Evolutionary conservation across 495 filamentous ascomycete species (phyloP), one percentile per base, ranked within the genome.

Genomic region (Podospora anserina): DNA sequence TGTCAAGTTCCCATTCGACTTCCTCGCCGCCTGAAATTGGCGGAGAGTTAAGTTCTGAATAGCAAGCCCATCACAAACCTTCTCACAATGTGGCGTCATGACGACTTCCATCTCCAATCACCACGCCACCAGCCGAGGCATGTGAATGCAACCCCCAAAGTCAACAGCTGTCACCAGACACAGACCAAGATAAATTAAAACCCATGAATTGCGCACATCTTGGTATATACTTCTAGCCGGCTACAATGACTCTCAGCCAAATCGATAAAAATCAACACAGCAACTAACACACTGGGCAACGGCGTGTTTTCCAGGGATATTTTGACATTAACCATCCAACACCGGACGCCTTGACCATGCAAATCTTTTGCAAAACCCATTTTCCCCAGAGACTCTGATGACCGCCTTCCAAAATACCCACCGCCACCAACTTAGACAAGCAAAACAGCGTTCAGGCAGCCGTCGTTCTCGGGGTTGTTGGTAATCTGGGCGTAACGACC

Each of bases 401-500:
- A 30, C 39, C 61, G 60, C 70, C 63, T 49, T 20, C 18, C 60
- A 65, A 66, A 58, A 60, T 27, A 58, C 53, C n/a, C 60, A 26
- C 18, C 56, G 55, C 19, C 55, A 61, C n/a, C 27, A 59, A 56
- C 56, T 78, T 73, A 82, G 23, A 82, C 79, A 11, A 82, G 72
- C 7, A 82, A 74, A 15, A 82, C 79, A 20, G 79, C 79, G 61
- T 83, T 83, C 69, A 83, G 70, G 66, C 79, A 81, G 20, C 81
- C 81, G 65, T 83, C 81, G 77, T 78, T 77, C 76, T 94, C 92
- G 49, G 85, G 87, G 71, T 91, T 92, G 78, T 94, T 79, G 19
- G 77, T 78, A 57, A 78, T 72, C 82, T 94, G 92, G 18, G 92
- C 93, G 83, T 91, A 96, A 76, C 91, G 72, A 53, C 77, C 77